phyloP scores from a whole-genome alignment of 345 rosid species.

The Ceriops decandra region DNA sequence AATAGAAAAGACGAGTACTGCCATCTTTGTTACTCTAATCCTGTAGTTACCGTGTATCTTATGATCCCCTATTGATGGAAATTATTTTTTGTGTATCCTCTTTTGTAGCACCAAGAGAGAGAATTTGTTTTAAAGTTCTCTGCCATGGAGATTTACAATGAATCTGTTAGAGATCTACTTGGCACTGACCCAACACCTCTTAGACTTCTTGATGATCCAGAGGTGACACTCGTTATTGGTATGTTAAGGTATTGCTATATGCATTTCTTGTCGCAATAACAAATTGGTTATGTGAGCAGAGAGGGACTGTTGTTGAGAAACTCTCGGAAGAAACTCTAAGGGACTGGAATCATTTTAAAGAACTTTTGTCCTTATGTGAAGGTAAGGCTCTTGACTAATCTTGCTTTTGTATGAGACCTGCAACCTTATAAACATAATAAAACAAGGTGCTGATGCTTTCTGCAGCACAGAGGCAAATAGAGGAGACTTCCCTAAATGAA shows the following conservation, averaged over 20 bases:
- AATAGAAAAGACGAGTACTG: conserved; percentile 12
- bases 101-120: conserved; percentile 76
- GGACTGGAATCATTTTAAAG: conserved; percentile 73
- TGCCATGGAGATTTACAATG: conserved; percentile 95
- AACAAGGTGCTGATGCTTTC: conserved; percentile 9
- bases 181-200: conserved; percentile 62
- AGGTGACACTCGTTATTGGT: conserved; percentile 48
- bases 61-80: conserved; percentile 5
- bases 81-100: background rate
- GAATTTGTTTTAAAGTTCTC: conserved; percentile 72
- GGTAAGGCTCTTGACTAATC: conserved; percentile 35
- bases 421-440: too few relatives aligned
- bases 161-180: conserved; percentile 89
- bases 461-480: conserved; percentile 93
- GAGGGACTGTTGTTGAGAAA: conserved; percentile 88
- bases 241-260: conserved; percentile 12
- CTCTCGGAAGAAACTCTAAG: conserved; percentile 68
- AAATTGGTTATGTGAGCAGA: conserved; percentile 39
- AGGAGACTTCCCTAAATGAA: conserved; percentile 90
- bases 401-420: background rate
- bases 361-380: conserved; percentile 72
- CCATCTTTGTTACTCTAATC: conserved; percentile 2
- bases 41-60: background rate
- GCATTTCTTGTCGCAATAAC: conserved; percentile 18
- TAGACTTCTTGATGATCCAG: conserved; percentile 91